Percentiles rank a stretch among this genome's conserved stretches.
Conservation (phyloP, 345 rosid genomes). For the Clarkia xantiana region DNA sequence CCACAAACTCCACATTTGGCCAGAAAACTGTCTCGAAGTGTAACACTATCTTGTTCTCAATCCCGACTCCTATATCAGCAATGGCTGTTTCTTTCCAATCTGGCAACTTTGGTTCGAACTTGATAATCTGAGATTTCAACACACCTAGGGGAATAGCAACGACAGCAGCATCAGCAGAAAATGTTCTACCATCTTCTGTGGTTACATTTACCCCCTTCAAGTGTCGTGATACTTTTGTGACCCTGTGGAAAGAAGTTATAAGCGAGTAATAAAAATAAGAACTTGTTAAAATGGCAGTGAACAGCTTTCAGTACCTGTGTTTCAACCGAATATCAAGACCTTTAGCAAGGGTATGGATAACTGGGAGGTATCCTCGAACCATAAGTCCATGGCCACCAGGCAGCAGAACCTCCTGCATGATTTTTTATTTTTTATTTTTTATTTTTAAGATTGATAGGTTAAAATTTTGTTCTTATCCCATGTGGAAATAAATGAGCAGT, state of each 20-base stretch:
- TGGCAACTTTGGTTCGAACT: conserved; percentile 75
- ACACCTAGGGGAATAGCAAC: conserved; percentile 84
- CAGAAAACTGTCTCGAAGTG: conserved; percentile 89
- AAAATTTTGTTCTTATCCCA: no score
- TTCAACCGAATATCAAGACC: conserved; percentile 78
- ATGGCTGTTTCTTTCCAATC: conserved; percentile 94
- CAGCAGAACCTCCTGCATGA: conserved; percentile 61
- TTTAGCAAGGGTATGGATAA: conserved; percentile 90
- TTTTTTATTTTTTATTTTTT: no score
- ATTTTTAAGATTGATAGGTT: no score
- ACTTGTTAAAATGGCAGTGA: background rate
- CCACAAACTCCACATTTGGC: conserved; percentile 96
- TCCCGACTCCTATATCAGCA: conserved; percentile 75
- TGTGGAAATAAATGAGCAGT: no score
- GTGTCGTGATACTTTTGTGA: conserved; percentile 47
- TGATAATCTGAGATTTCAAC: conserved; percentile 46
- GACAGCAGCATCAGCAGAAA: conserved; percentile 73
- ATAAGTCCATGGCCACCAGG: conserved; percentile 98
- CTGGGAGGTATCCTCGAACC: conserved; percentile 97
- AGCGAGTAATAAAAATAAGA: background rate
- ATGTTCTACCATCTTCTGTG: conserved; percentile 52
- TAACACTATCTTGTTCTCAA: conserved; percentile 72
- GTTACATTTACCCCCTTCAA: conserved; percentile 71
- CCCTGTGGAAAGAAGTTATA: conserved; percentile 28
- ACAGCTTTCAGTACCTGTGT: conserved; percentile 42